Evolutionary conservation across 305 asterid species (phyloP), one percentile per base, ranked within the genome.

Genomic region (Withania somnifera): DNA sequence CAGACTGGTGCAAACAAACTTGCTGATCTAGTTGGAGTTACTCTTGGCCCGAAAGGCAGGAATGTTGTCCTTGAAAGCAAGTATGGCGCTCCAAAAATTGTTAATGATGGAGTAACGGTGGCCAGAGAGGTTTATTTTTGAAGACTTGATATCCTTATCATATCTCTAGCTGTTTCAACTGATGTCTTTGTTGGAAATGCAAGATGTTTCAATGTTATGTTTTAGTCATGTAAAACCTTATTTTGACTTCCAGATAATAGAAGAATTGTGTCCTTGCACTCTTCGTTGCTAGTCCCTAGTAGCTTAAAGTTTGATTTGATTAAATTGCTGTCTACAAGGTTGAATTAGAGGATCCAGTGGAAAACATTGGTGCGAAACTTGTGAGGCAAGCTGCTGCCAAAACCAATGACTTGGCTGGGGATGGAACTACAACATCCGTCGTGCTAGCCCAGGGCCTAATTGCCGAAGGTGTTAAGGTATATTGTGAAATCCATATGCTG

Each of bases 371-470:
- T 86, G 99, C 97, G 51, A 97, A 95, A 86, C 83, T 95, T 85
- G 99, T 95, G 76, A 90, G 98, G 81, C 99, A 97, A 86, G 98
- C 99, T 9, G 99, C 99, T 83, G 93, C 99, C 19, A 97, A 91
- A 89, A 97, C 99, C 82, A 93, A 95, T 83, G 99, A 97, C 88
- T 86, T 97, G 86, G 99, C 98, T 82, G 99, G 98, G 28, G 99
- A 97, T 88, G 99, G 99, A 63, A 95, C 98, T 19, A 97, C 99
- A 14, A 97, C 99, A 76, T 95, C 98, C 78, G 98, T 95, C 69
- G 99, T 97, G 86, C 97, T 95, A 80, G 98, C 98, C 24, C 98
- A 97, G 84, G 99, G 98, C 64, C 93, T 97, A 56, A 91, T 97
- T 83, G 90, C 95, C 32, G 98, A 97, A 88, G 99, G 99, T 89